These are phyloP conservation scores for Paecilomyces sp. DNA, from an alignment of 2,329 filamentous ascomycete genomes.

Conservation along the genomic window DNA sequence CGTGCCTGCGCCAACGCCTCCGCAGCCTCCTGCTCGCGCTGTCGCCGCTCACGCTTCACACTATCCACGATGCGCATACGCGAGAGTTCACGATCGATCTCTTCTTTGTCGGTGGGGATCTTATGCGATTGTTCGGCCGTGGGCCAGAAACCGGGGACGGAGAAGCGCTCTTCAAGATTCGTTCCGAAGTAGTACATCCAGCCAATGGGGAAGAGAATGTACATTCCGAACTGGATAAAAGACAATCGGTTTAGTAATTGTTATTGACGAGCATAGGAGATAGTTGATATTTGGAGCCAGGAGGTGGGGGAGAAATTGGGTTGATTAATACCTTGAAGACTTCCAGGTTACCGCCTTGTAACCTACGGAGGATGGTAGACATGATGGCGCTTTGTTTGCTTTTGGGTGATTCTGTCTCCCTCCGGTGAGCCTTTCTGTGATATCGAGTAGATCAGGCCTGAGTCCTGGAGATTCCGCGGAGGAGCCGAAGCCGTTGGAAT, in stretches of 20 bases:
- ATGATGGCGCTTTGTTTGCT: constrained; percentile 16
- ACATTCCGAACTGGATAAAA: constrained; percentile 76
- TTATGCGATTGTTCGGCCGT: constrained; percentile 50
- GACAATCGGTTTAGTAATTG: neutral
- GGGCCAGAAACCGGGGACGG: constrained; percentile 90
- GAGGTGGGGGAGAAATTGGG: constrained; percentile 1
- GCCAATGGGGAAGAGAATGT: constrained; percentile 96
- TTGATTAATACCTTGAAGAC: constrained; percentile 70
- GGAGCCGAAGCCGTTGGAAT: no score
- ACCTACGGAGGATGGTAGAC: constrained; percentile 38
- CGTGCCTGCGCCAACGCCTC: constrained; percentile 11
- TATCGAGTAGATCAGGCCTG: neutral
- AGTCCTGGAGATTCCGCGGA: no score
- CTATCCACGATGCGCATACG: constrained; percentile 51
- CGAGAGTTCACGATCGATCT: constrained; percentile 71
- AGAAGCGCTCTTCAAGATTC: constrained; percentile 89
- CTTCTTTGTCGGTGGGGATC: constrained; percentile 46
- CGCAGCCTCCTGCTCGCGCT: constrained; percentile 29
- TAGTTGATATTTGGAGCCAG: neutral
- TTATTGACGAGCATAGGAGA: neutral
- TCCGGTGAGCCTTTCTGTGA: neutral
- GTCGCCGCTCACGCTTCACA: constrained; percentile 41
- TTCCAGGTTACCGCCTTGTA: constrained; percentile 86
- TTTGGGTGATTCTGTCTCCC: neutral
- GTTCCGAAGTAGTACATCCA: constrained; percentile 99